Evolutionary conservation across 129 eudicot species (phyloP), one percentile per base, ranked within the genome.

Genomic region (Glebionis coronaria): DNA sequence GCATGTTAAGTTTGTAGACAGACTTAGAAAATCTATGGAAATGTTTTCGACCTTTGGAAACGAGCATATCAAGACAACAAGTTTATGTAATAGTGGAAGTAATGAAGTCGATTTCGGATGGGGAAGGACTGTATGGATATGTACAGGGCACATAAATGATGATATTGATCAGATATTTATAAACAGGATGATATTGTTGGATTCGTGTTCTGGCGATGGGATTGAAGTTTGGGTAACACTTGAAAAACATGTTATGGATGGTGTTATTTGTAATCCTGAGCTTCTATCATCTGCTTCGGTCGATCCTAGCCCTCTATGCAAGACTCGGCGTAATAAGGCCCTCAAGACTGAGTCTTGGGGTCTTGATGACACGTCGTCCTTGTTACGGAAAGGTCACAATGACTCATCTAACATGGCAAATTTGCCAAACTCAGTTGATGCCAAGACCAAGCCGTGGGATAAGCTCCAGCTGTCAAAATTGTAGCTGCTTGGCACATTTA

Each of bases 201-300:
- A 68, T 49, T 67, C 74, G 4, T 68, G 65, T 51, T 68, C 49
- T 0, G 75, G 18, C 18, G 80, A 42, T 6, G 80, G 80, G 50
- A 61, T 76, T 9, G 80, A 76, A 54, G 80, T 61, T 15, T 76
- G 50, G 57, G 71, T 76, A 65, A 58, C 75, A 21, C 72, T 76
- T 5, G 65, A 59, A 44, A 66, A 76, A 14, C 20, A 76, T 35
- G 75, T 60, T 7, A 69, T 76, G 80, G 75, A 66, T 20, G 31
- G 13, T 25, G 28, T 76, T 11, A 67, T 42, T 65, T 40, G 53
- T 35, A 52, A 76, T 61, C 51, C 16, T 2, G 60, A 61, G 50
- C 69, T 76, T 25, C 57, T 61, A 13, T 51, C 80, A 14, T 76
- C 42, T 57, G 59, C 80, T 40, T 61, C 64, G 0, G 38, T 67